Percentiles rank a stretch among this genome's conserved stretches.
These are phyloP conservation scores for Zygosaccharomyces sapae DNA, from an alignment of 1,139 yeast genomes.

Conservation along the genomic window DNA sequence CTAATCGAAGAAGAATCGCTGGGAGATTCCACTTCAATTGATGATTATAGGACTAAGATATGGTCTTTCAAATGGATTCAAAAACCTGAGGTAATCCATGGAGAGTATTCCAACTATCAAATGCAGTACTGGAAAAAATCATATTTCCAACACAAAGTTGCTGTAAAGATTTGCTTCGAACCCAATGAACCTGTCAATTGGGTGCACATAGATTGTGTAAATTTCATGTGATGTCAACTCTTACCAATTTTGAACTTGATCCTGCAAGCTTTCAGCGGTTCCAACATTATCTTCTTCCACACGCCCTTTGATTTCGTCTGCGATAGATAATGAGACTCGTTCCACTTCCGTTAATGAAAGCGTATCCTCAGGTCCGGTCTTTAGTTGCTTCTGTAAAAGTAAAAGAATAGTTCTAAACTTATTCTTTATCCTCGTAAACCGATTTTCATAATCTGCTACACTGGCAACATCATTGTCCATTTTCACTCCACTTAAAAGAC, in stretches of 20 bases:
- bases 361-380: conserved; percentile 12
- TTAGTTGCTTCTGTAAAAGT: conserved; percentile 24
- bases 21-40: conserved; percentile 9
- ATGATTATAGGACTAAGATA: conserved; percentile 20
- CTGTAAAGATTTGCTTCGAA: conserved; percentile 25
- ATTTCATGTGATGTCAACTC: conserved; percentile 21
- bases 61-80: conserved; percentile 33
- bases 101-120: conserved; percentile 27
- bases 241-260: conserved; percentile 32
- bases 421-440: conserved; percentile 46
- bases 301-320: conserved; percentile 33
- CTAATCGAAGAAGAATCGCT: conserved; percentile 27
- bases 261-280: conserved; percentile 22
- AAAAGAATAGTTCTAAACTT: conserved; percentile 47
- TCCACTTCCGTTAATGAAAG: conserved; percentile 30
- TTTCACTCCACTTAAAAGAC: conserved; percentile 25
- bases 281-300: conserved; percentile 27
- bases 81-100: conserved; percentile 16
- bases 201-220: conserved; percentile 28
- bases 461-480: conserved; percentile 45
- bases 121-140: conserved; percentile 34
- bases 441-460: conserved; percentile 47
- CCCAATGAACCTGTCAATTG: conserved; percentile 26
- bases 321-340: conserved; percentile 23
- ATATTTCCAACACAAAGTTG: conserved; percentile 27